These are phyloP conservation scores for Mucor mucedo DNA, from an alignment of 371 early-diverging fungal species.

Conservation along the genomic window DNA sequence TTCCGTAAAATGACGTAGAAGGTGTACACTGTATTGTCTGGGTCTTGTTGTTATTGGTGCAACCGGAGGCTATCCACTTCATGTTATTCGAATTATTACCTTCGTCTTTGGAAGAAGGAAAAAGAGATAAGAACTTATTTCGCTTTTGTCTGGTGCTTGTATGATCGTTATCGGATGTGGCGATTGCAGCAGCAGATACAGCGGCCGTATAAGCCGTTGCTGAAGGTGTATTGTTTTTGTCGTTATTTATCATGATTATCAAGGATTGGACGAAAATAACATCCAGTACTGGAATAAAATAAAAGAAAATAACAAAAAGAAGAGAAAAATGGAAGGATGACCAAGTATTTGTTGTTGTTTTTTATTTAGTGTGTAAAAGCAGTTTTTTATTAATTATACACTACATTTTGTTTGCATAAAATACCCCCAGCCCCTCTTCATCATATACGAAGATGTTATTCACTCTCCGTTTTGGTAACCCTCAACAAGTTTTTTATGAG, in stretches of 20 bases:
- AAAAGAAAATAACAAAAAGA: background rate
- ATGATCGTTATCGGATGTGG: background rate
- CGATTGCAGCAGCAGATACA: too few relatives aligned
- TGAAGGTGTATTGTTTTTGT: background rate
- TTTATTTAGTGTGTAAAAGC: background rate
- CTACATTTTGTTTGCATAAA: background rate
- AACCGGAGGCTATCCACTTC: background rate
- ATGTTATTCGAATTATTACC: background rate
- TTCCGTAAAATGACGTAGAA: background rate
- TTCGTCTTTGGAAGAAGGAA: constrained; percentile 1
- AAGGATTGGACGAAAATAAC: background rate
- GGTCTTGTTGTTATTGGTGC: background rate
- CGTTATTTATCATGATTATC: background rate
- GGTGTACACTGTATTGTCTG: background rate
- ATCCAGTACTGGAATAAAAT: background rate
- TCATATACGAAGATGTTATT: background rate
- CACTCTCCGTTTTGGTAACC: background rate
- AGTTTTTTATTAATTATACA: too few relatives aligned
- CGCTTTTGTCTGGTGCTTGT: background rate
- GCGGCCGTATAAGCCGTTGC: too few relatives aligned
- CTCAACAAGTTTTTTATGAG: constrained; percentile 19
- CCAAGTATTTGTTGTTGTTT: background rate
- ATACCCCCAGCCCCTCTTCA: background rate
- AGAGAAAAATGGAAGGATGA: background rate
- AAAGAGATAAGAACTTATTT: background rate